A percentile compares a stretch with the other conserved stretches of the same genome.
Conservation (phyloP, 73 alveolate species). For the Paramecium sexaurelia region DNA sequence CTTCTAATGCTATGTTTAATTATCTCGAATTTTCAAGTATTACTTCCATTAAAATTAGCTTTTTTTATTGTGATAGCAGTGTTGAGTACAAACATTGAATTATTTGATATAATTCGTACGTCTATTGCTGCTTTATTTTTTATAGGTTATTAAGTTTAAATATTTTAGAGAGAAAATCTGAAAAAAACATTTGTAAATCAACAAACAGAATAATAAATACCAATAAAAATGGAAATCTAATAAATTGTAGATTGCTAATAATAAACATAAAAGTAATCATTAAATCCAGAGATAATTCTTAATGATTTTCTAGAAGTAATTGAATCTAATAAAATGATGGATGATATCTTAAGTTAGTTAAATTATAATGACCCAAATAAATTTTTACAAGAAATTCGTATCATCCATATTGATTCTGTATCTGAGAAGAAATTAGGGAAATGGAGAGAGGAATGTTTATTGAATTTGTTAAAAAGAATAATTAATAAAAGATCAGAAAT, state of each 20-base stretch:
- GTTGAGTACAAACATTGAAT: not conserved
- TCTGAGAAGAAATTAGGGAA: not conserved
- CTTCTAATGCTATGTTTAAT: not conserved
- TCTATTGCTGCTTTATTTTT: not conserved
- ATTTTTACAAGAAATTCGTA: not conserved
- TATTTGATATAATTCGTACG: not conserved
- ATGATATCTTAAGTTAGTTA: not conserved
- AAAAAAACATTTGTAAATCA: not conserved
- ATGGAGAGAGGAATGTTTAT: not conserved
- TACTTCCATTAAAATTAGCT: not conserved
- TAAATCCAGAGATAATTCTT: not conserved
- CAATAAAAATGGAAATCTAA: not conserved
- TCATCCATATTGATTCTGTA: not conserved
- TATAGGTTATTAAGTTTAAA: not conserved
- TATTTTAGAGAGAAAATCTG: not conserved
- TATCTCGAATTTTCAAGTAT: not conserved
- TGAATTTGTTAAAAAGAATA: not conserved
- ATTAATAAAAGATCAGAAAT: not conserved
- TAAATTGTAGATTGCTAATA: not conserved
- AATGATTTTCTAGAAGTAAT: not conserved
- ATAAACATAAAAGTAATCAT: not conserved
- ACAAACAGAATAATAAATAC: not conserved
- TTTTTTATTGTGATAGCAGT: not conserved
- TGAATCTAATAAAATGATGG: not conserved
- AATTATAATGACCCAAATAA: not conserved